Base-by-base conservation (phyloP, 768 basidiomycete genomes). In the Russula virescens region DNA sequence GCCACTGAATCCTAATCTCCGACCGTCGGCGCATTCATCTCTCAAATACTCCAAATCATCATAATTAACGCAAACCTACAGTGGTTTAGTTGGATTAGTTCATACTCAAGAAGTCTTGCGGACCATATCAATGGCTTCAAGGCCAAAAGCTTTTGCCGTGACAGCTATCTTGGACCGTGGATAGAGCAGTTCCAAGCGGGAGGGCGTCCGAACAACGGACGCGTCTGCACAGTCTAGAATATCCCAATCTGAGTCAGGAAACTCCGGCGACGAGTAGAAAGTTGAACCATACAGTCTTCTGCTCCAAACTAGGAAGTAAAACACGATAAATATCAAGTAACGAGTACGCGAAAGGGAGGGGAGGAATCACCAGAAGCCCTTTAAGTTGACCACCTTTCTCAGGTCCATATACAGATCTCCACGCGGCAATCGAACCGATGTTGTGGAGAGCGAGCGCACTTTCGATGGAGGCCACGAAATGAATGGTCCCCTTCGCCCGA, bases 91-190 rank as follows among this genome's bases (percentile, higher is more conserved):
- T 19, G 31, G 26, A 47, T 25, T 14, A 23, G 23, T 13, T 46
- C n/a, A 34, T 46, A 23, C n/a, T 35, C 11, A 50, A 18, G 21
- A 48, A 38, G 31, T 35, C 2, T 16, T 5, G 5, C 63, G 4
- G 48, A 89, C 95, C 89, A 97, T 90, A 72, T 98, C 95, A 68
- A 98, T 91, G 2, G 94, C 90, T 23, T 87, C 83, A 9, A 97
- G 77, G 0, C 83, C 83, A 68, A 87, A 93, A 4, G 94, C 89
- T 70, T 88, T 92, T 7, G 95, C 93, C 0, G 84, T 82, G 49
- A 88, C 81, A 11, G 89, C 90, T 50, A 96, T 82, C 61, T 86
- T 82, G 1, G 91, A 93, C 14, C 95, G 86, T 9, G 94, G 87
- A 67, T 83, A 93, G 7, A 94, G 79, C 42, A 98, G 75, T 71